These are phyloP conservation scores for Neolentinus lepideus DNA, from an alignment of 1,284 basidiomycete genomes.

Conservation along the genomic window DNA sequence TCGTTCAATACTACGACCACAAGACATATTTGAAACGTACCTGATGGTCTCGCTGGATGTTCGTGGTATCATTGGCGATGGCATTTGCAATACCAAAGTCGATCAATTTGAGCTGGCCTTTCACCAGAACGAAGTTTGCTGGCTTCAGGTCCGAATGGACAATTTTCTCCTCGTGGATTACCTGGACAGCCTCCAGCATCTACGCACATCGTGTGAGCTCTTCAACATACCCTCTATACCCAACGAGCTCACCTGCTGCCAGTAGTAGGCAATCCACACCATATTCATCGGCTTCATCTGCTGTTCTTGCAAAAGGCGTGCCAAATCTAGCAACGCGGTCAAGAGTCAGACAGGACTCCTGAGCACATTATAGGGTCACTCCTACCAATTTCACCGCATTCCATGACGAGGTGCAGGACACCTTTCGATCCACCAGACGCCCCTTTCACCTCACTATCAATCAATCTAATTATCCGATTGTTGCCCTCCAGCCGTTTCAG, in stretches of 20 bases:
- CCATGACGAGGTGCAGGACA: constrained; percentile 81
- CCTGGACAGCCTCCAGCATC: constrained; percentile 95
- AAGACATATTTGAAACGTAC: constrained; percentile 28
- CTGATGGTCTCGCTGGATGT: constrained; percentile 92
- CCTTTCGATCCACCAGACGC: constrained; percentile 60
- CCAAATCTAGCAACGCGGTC: constrained; percentile 45
- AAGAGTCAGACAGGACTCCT: not conserved
- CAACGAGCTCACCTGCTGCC: constrained; percentile 75
- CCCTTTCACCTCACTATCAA: constrained; percentile 77
- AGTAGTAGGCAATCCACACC: constrained; percentile 90
- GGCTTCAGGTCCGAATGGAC: constrained; percentile 96
- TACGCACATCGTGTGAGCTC: constrained; percentile 23
- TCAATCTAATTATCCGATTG: constrained; percentile 80
- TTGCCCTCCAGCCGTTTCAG: constrained; percentile 85
- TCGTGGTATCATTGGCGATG: constrained; percentile 94
- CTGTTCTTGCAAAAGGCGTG: constrained; percentile 75
- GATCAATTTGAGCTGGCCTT: constrained; percentile 89
- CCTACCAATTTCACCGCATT: constrained; percentile 79
- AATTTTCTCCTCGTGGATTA: constrained; percentile 94
- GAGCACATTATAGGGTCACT: constrained; percentile 3
- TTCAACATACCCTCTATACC: not conserved
- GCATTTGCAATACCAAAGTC: constrained; percentile 98
- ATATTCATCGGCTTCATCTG: constrained; percentile 79
- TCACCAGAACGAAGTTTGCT: constrained; percentile 93
- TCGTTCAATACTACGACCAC: constrained; percentile 3